These are phyloP conservation scores for Durio zibethinus DNA, from an alignment of 345 rosid species.

Conservation along the genomic window DNA sequence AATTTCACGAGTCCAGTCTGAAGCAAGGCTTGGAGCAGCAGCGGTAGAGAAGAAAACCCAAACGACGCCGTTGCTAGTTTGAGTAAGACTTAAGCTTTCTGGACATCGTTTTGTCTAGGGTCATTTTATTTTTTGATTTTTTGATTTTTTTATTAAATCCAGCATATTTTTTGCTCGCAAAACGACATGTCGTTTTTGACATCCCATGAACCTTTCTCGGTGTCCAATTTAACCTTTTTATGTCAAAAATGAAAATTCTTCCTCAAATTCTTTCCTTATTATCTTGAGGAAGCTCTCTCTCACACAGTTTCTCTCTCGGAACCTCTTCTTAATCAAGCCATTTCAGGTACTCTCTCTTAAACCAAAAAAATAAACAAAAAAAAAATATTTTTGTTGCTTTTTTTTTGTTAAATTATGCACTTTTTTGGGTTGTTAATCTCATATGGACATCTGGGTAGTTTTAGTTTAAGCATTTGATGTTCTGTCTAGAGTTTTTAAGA, in stretches of 20 bases:
- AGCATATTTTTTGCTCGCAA: not conserved
- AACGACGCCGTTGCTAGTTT: not conserved
- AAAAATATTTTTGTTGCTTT: not conserved
- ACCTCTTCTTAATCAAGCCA: not conserved
- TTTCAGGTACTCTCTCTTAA: not conserved
- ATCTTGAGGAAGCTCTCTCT: not conserved
- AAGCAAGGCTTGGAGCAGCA: not conserved
- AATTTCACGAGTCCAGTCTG: not conserved
- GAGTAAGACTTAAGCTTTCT: not conserved
- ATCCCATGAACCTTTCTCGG: not conserved
- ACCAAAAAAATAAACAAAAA: not conserved
- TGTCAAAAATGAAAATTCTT: not conserved
- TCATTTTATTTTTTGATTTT: too few species aligned
- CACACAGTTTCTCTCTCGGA: not conserved
- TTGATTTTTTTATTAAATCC: too few species aligned
- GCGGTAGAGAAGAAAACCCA: not conserved
- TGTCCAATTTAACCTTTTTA: too few species aligned
- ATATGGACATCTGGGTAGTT: not conserved
- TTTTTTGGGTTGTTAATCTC: not conserved
- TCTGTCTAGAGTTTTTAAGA: not conserved
- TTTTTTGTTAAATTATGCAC: not conserved
- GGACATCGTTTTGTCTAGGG: too few species aligned
- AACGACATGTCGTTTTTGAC: not conserved
- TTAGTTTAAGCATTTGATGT: not conserved
- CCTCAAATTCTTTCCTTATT: not conserved